phyloP scores from a whole-genome alignment of 1,284 basidiomycete genomes.

The Pulveroboletus sp. region DNA sequence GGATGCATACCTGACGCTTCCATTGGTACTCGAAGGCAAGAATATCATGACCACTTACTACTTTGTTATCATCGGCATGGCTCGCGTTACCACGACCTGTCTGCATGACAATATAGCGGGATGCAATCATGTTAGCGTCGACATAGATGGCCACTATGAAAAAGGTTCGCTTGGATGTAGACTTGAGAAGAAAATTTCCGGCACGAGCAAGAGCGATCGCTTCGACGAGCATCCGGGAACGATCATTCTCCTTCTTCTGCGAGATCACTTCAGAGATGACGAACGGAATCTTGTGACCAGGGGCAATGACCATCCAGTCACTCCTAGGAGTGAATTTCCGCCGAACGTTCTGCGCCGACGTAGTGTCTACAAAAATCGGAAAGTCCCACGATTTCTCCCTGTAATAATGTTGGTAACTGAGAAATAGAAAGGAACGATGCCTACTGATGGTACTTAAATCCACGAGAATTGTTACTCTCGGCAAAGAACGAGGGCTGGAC shows the following conservation, averaged over 20 bases:
- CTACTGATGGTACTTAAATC: not conserved
- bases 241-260: not conserved
- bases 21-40: not conserved
- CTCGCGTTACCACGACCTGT: not conserved
- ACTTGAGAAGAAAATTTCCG: not conserved
- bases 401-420: not conserved
- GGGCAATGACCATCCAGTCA: not conserved
- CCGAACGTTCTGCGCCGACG: not conserved
- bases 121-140: not conserved
- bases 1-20: not conserved
- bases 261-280: not conserved
- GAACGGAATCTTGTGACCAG: not conserved
- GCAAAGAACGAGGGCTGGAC: not conserved
- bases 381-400: not conserved
- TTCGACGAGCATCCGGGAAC: not conserved
- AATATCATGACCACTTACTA: not conserved
- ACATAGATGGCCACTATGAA: not conserved
- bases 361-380: not conserved
- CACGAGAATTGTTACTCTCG: not conserved
- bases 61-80: not conserved
- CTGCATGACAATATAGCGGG: not conserved
- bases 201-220: not conserved
- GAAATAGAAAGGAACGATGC: not conserved
- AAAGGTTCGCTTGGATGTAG: not conserved
- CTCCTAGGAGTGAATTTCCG: not conserved